A percentile compares a stretch with the other conserved stretches of the same genome.
Conservation (phyloP, 2,329 filamentous ascomycete species). For the Aspergillus sp. region DNA sequence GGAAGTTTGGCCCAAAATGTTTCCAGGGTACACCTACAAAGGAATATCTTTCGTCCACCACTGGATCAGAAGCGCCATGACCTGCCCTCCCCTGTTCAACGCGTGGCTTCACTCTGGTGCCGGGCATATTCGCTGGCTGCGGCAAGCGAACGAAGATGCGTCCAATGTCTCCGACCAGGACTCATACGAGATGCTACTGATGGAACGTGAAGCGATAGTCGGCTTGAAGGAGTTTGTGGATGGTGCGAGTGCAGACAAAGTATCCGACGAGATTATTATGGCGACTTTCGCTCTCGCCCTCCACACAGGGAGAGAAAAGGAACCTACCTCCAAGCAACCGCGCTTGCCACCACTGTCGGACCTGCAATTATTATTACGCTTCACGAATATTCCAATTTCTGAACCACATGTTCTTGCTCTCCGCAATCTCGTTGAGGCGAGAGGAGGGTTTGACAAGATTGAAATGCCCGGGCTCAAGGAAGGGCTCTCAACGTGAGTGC, state of each 20-base stretch:
- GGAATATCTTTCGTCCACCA: conserved; percentile 1
- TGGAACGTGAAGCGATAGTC: neutral
- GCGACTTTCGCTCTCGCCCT: neutral
- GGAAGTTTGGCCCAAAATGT: conserved; percentile 8
- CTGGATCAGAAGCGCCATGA: conserved; percentile 6
- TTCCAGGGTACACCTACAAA: conserved; percentile 3
- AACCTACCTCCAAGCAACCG: neutral
- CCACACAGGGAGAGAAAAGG: neutral
- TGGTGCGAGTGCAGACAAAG: neutral
- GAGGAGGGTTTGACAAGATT: conserved; percentile 1
- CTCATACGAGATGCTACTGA: neutral
- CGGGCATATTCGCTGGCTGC: neutral
- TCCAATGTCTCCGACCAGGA: neutral
- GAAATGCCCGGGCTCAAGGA: conserved; percentile 9
- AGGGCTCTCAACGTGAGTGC: neutral
- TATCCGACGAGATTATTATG: conserved; percentile 7
- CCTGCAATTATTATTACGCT: conserved; percentile 4
- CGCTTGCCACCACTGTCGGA: neutral
- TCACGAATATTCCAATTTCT: conserved; percentile 1
- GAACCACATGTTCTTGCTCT: neutral
- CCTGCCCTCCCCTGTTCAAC: conserved; percentile 6
- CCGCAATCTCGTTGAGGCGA: neutral
- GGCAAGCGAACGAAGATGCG: neutral
- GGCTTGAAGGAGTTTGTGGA: conserved; percentile 2
- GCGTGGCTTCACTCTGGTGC: conserved; percentile 9